phyloP scores from a whole-genome alignment of 2,329 filamentous ascomycete genomes.

The Pestalotiopsis sp. region DNA sequence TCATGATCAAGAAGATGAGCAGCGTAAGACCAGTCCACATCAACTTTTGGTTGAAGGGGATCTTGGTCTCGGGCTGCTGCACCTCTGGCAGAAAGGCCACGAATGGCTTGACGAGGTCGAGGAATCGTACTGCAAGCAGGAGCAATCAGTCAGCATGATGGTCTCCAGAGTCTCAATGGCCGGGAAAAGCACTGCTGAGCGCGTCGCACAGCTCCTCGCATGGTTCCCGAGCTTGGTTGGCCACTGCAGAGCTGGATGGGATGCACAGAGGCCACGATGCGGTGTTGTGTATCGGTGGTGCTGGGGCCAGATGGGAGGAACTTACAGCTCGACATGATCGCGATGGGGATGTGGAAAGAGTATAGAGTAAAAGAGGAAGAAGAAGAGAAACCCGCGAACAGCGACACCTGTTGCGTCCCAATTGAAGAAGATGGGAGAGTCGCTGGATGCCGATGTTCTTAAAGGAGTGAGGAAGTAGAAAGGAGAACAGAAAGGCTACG shows the following conservation, averaged over 20 bases:
- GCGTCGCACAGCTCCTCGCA: conserved; percentile 22
- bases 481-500: conserved; percentile 10
- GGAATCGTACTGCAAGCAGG: conserved; percentile 79
- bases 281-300: not conserved
- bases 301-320: conserved; percentile 15
- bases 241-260: not conserved
- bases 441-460: not conserved
- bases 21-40: conserved; percentile 95
- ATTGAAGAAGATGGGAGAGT: conserved; percentile 23
- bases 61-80: conserved; percentile 96
- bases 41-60: conserved; percentile 97
- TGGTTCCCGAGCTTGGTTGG: conserved; percentile 10
- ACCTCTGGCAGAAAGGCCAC: conserved; percentile 99
- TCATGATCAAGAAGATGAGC: conserved; percentile 99
- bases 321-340: conserved; percentile 41
- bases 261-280: not conserved
- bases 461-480: conserved; percentile 3
- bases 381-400: conserved; percentile 18
- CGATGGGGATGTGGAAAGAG: conserved; percentile 20
- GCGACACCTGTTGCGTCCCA: conserved; percentile 11
- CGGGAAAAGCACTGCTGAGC: not conserved
- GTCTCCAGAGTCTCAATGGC: conserved; percentile 18
- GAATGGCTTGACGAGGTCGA: conserved; percentile 99
- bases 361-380: conserved; percentile 21
- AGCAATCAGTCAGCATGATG: conserved; percentile 20